Percentiles rank a stretch among this genome's conserved stretches.
Conservation (phyloP, 164 flowering plant species). For the Sextonia rubra region DNA sequence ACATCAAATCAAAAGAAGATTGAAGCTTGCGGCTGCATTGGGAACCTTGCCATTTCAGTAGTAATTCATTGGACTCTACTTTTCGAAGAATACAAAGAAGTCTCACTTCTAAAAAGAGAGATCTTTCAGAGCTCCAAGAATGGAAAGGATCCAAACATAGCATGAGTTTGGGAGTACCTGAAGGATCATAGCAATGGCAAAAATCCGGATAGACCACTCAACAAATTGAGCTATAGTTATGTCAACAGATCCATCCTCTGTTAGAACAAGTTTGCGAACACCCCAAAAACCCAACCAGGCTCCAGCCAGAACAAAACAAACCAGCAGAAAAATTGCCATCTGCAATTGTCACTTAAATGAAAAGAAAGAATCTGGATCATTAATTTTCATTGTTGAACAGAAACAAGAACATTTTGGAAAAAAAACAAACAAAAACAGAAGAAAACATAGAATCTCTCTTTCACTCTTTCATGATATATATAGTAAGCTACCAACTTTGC, state of each 20-base stretch:
- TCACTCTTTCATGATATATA: no score
- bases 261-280: constrained; percentile 65
- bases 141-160: not conserved
- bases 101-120: not conserved
- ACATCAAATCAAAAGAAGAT: no score
- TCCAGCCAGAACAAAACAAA: constrained; percentile 61
- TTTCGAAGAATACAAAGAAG: not conserved
- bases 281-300: constrained; percentile 98
- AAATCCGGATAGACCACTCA: constrained; percentile 60
- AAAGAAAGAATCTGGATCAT: constrained; percentile 5
- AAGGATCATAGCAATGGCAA: constrained; percentile 62
- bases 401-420: not conserved
- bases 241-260: constrained; percentile 83
- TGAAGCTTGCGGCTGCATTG: not conserved
- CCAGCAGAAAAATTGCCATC: constrained; percentile 58
- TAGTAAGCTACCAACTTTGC: no score
- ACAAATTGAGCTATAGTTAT: constrained; percentile 56
- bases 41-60: no score
- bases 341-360: constrained; percentile 29
- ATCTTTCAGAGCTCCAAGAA: not conserved
- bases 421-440: not conserved
- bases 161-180: constrained; percentile 43
- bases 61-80: not conserved
- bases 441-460: no score
- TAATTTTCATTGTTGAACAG: not conserved